Evolutionary conservation across 176 grass and related monocot genomes (phyloP).

Genomic region (Oryza meyeriana): DNA sequence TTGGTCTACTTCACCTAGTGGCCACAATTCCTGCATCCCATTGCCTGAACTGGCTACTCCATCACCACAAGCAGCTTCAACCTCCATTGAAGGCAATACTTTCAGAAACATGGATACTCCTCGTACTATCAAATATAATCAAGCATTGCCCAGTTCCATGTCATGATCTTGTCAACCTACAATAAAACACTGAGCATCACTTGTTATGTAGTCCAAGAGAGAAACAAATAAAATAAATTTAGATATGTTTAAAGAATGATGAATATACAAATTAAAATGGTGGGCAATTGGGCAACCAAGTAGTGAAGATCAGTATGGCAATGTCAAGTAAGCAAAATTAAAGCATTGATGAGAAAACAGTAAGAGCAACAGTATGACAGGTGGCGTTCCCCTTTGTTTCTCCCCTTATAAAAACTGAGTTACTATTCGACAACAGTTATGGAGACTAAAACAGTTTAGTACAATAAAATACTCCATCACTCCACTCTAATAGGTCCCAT

Average conservation of each 20-base stretch:
- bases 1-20: conserved; percentile 48
- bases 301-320: neutral
- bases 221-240: neutral
- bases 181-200: neutral
- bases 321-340: conserved; percentile 12
- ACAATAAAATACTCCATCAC: neutral
- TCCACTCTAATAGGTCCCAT: neutral
- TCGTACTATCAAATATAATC: conserved; percentile 8
- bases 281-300: neutral
- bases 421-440: neutral
- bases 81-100: conserved; percentile 44
- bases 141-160: neutral
- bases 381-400: neutral
- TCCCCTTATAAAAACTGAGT: neutral
- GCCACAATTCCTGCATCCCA: conserved; percentile 41
- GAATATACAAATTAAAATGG: neutral
- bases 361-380: neutral
- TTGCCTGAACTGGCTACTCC: conserved; percentile 21
- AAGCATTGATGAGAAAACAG: neutral
- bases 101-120: conserved; percentile 24
- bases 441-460: neutral
- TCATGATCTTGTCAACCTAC: conserved; percentile 25
- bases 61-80: conserved; percentile 41
- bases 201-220: neutral
- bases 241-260: too few relatives aligned